Percentiles rank a stretch among this genome's conserved stretches.
phyloP scores from a whole-genome alignment of 331 rosid genomes.

The Malus hybrid region DNA sequence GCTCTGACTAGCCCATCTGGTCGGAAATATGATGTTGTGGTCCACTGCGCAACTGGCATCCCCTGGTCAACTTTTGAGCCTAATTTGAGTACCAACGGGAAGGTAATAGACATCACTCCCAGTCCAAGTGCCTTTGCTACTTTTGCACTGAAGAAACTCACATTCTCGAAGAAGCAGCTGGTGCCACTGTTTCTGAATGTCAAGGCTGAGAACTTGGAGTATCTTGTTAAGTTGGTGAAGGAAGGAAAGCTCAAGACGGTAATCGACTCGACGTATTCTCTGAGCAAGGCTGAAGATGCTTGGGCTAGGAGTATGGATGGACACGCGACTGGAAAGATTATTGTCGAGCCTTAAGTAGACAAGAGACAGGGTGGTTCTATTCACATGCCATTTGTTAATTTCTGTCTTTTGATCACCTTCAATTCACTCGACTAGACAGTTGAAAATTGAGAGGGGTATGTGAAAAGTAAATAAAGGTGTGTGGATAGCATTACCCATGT shows the following conservation, averaged over 20 bases:
- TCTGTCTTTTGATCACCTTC: too few relatives aligned
- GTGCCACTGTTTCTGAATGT: slow-evolving; percentile 11
- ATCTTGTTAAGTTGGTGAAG: slow-evolving; percentile 23
- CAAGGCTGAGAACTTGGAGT: slow-evolving; percentile 16
- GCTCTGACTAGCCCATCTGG: slow-evolving; percentile 41
- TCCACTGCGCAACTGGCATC: slow-evolving; percentile 27
- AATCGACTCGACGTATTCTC: slow-evolving; percentile 56
- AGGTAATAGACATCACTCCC: slow-evolving; percentile 40
- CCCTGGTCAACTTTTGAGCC: slow-evolving; percentile 52
- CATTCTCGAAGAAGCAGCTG: slow-evolving; percentile 36
- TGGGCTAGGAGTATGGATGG: slow-evolving; percentile 85
- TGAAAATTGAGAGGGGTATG: too few relatives aligned
- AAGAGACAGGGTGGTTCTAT: not conserved
- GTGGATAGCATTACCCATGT: too few relatives aligned
- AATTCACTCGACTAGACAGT: rapidly evolving
- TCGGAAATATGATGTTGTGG: slow-evolving; percentile 29
- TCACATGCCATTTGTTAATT: too few relatives aligned
- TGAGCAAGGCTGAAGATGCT: slow-evolving; percentile 71
- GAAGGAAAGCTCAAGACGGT: slow-evolving; percentile 63
- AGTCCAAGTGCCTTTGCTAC: not conserved
- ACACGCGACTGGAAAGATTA: slow-evolving; percentile 85
- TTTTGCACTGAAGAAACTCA: slow-evolving; percentile 26
- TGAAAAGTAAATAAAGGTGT: too few relatives aligned
- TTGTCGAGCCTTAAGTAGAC: slow-evolving; percentile 39
- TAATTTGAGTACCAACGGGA: slow-evolving; percentile 24